Base-by-base conservation (phyloP, 768 basidiomycete genomes). In the Psilocybe azurescens region DNA sequence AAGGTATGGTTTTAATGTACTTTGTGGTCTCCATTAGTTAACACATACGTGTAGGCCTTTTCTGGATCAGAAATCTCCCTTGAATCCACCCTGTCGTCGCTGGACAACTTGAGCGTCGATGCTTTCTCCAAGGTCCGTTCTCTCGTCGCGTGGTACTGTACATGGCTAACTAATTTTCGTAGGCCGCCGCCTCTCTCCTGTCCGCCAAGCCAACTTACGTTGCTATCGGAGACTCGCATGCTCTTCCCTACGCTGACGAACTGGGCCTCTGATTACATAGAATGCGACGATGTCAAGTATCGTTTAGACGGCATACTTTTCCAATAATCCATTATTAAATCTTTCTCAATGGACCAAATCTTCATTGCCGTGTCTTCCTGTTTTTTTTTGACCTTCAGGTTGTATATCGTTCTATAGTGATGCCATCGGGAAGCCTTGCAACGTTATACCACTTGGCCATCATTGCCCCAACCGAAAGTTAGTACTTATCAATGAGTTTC, bases 131-230 rank as follows among this genome's bases (percentile, higher is more conserved):
- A 92, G 83, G 94, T 92, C 66, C 41, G 81, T 55, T 32, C 5
- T 14, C 36, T 1, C 24, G 13, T 38, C 28, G 6, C 11, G 29
- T 66, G 13, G 41, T n/a, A 14, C 52, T 36, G 29, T 36, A 2
- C 14, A 62, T 20, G 39, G 5, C 30, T 58, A 10, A 58, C 58
- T 7, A 60, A 51, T 44, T 39, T 38, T 24, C 57, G 3, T 62
- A 93, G 93, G 84, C 87, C 53, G 83, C 87, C 49, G 79, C 88
- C 3, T 75, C 84, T 39, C 83, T 97, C 49, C 75, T 92, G 71
- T 85, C 87, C 73, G 75, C 81, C 67, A 92, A 94, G 78, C 93
- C 96, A 18, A 95, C 94, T 28, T 94, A 83, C 66, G 94, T 98
- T 44, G 90, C 89, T 10, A 83, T 98, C 53, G 97, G 96, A 49